Base-by-base conservation (phyloP, 2,329 filamentous ascomycete species). In the Venturia pyrina region DNA sequence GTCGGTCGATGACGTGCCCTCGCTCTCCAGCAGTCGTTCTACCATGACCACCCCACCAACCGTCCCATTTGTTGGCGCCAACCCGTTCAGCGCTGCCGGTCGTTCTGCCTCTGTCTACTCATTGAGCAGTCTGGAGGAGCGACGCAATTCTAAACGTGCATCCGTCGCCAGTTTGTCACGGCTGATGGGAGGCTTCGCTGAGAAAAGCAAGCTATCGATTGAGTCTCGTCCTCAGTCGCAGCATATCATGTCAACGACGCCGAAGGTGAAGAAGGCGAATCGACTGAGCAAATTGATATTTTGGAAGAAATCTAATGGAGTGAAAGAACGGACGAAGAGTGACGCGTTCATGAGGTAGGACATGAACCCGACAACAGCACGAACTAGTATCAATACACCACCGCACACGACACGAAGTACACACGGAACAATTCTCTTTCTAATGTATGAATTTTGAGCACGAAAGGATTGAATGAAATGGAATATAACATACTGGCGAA, bases 161-260 rank as follows among this genome's bases (percentile, higher is more conserved):
- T 93, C 89, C 72, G 83, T 93, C 69, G 89, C 86, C 40, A 92
- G 89, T 71, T 79, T 93, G 40, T 91, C 89, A 69, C 85, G 89
- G 62, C 80, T 93, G 48, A 89, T 93, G 71, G 88, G 86, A 69
- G 74, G 87, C 3, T 88, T 91, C 70, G 88, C 87, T 10, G 88
- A 91, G 75, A 84, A 85, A 69, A 90, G 88, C 80, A 91, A 91
- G 73, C 78, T 91, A 28, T 89, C 87, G 0, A 86, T 88, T 71
- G 88, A 90, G 72, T 84, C 76, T 61, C 73, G 78, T 64, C 78
- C 78, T 34, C 77, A 79, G 57, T 76, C 77, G 19, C 76, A 75
- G 65, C 75, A 88, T 59, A 80, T 81, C 6, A 72, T 79, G 68
- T 84, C 86, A 57, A 79, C 77, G 50, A 57, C 34, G 24, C 50